A percentile compares a stretch with the other conserved stretches of the same genome.
Conservation (phyloP, 768 basidiomycete genomes). For the Boletus bicolor region DNA sequence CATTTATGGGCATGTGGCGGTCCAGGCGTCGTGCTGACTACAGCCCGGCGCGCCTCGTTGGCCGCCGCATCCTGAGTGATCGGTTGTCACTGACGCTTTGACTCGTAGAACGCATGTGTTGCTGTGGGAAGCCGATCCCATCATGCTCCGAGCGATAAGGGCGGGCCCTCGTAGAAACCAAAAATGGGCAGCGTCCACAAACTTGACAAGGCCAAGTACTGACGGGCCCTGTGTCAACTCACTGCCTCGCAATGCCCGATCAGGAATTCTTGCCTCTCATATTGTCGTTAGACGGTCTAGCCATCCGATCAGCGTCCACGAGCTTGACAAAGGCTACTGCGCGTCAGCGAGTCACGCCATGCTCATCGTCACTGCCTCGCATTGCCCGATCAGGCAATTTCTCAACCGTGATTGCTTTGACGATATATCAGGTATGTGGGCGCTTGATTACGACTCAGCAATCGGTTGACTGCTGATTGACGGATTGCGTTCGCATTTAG, state of each 20-base stretch:
- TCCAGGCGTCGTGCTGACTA: constrained; percentile 8
- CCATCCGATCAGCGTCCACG: too few relatives aligned
- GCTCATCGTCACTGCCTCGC: neutral
- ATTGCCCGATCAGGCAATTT: neutral
- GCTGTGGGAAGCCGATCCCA: neutral
- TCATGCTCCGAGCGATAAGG: constrained; percentile 1
- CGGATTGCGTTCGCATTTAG: neutral
- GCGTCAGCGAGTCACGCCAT: neutral
- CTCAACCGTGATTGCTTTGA: neutral
- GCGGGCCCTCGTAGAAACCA: neutral
- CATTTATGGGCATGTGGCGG: constrained; percentile 21
- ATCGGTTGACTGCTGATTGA: neutral
- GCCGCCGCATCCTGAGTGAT: neutral
- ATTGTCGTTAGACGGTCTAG: too few relatives aligned
- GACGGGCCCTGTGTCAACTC: too few relatives aligned
- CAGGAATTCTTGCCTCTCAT: too few relatives aligned
- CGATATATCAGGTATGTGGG: constrained; percentile 5
- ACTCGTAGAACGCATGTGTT: constrained; percentile 13
- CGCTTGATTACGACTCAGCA: neutral
- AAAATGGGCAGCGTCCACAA: neutral
- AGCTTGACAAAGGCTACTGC: neutral
- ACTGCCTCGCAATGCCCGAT: too few relatives aligned
- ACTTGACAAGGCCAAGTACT: too few relatives aligned
- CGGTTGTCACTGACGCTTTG: constrained; percentile 11
- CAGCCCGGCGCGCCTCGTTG: constrained; percentile 10